A percentile compares a stretch with the other conserved stretches of the same genome.
Conservation (phyloP, 352 stramenopile species). For the Phytopythium mirpurense region DNA sequence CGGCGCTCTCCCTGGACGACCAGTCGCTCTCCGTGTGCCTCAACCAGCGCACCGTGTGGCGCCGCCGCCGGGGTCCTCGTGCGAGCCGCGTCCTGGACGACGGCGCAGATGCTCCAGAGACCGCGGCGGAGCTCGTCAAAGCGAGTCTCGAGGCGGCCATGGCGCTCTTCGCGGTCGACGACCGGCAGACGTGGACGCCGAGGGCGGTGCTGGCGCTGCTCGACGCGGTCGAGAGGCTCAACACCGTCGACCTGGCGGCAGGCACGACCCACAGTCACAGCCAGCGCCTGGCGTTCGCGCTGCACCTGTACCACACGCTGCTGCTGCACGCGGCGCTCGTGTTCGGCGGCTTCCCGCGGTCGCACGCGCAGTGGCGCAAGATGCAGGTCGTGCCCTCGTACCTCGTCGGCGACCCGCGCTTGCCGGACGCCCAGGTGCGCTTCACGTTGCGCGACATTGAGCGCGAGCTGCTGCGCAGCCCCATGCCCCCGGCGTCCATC, state of each 20-base stretch:
- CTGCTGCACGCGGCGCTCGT: slow-evolving; percentile 69
- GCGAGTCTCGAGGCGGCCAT: slow-evolving; percentile 21
- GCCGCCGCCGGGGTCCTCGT: not conserved
- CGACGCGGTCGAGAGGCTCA: slow-evolving; percentile 43
- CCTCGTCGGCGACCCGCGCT: slow-evolving; percentile 18
- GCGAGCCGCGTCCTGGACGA: not conserved
- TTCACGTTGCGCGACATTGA: slow-evolving; percentile 85
- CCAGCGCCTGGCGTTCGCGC: slow-evolving; percentile 58
- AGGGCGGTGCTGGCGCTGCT: slow-evolving; percentile 36
- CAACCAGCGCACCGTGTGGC: slow-evolving; percentile 40
- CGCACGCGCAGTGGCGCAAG: slow-evolving; percentile 72
- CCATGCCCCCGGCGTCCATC: slow-evolving; percentile 17
- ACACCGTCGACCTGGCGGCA: slow-evolving; percentile 27
- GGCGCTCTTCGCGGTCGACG: slow-evolving; percentile 22
- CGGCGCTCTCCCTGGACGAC: slow-evolving; percentile 17
- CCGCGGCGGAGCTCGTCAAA: slow-evolving; percentile 15
- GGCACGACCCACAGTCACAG: slow-evolving; percentile 14
- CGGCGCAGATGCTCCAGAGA: not conserved
- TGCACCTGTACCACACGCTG: slow-evolving; percentile 90
- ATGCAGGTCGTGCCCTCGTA: slow-evolving; percentile 53
- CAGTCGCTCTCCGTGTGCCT: slow-evolving; percentile 41
- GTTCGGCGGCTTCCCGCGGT: slow-evolving; percentile 35
- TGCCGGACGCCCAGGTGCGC: slow-evolving; percentile 13
- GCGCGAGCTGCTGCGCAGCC: slow-evolving; percentile 66
- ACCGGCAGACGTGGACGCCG: slow-evolving; percentile 13